These are phyloP conservation scores for Acacia melanoxylon DNA, from an alignment of 306 rosid genomes.

Conservation along the genomic window DNA sequence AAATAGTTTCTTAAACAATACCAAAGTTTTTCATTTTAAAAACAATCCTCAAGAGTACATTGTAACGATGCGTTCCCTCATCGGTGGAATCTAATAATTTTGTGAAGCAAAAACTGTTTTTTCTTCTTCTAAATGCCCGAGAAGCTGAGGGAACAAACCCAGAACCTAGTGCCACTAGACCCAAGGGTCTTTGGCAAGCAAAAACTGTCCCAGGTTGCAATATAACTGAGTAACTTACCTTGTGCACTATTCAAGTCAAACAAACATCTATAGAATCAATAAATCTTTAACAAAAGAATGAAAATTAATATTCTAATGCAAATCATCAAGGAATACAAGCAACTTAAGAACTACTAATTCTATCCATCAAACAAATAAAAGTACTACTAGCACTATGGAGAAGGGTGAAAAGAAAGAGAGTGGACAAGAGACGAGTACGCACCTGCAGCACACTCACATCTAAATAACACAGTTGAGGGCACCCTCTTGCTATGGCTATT, in stretches of 20 bases:
- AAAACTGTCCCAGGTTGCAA: not conserved
- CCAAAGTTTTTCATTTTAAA: too few species aligned
- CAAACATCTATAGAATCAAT: conserved; percentile 20
- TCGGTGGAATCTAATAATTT: not conserved
- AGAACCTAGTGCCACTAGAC: not conserved
- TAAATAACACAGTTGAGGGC: conserved; percentile 67
- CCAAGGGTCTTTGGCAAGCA: not conserved
- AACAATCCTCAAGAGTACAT: too few species aligned
- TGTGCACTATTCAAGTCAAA: conserved; percentile 18
- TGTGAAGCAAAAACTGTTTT: not conserved
- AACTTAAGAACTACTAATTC: not conserved
- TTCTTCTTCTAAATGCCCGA: too few species aligned
- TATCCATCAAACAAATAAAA: not conserved
- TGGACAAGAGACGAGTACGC: conserved; percentile 17
- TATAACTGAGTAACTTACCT: not conserved
- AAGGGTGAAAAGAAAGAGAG: conserved; percentile 1
- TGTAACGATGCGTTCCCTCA: too few species aligned
- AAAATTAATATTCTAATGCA: not conserved
- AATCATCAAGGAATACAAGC: not conserved
- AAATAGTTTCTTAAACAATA: not conserved
- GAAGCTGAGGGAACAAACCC: not conserved
- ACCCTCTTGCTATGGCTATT: conserved; percentile 90
- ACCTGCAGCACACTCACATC: conserved; percentile 95
- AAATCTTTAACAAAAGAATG: not conserved
- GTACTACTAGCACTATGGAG: not conserved